A percentile compares a stretch with the other conserved stretches of the same genome.
Conservation (phyloP, 352 stramenopile species). For the Pythium folliculosum region DNA sequence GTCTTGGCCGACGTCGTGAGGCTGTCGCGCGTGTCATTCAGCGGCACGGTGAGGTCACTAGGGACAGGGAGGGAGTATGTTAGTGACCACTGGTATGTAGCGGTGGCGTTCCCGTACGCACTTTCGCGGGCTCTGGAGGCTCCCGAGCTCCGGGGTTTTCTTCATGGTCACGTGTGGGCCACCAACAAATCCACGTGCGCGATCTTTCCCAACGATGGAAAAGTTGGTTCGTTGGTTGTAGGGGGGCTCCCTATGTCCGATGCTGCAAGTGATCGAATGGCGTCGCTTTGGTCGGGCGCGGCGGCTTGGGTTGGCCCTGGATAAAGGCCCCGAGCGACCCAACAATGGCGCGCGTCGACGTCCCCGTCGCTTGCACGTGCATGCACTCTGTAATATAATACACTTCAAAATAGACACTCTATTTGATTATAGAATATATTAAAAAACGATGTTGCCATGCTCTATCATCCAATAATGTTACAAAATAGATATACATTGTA, state of each 20-base stretch:
- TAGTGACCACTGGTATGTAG: neutral
- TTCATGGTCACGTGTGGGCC: neutral
- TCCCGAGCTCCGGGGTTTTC: slow-evolving; percentile 11
- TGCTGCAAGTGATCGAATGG: slow-evolving; percentile 19
- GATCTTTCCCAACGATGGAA: neutral
- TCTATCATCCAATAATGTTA: too few species aligned
- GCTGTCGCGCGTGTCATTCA: slow-evolving; percentile 31
- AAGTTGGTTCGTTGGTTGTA: neutral
- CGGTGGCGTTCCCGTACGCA: neutral
- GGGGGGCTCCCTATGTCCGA: neutral
- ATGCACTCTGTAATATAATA: neutral
- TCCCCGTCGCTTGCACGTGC: neutral
- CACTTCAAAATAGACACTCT: too few species aligned
- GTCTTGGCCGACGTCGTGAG: slow-evolving; percentile 6
- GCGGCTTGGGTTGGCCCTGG: neutral
- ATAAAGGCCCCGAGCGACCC: too few species aligned
- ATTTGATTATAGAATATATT: too few species aligned
- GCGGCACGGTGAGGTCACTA: slow-evolving; percentile 36
- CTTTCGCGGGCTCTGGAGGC: slow-evolving; percentile 15
- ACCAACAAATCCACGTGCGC: too few species aligned
- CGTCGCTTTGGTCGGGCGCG: neutral
- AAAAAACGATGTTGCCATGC: too few species aligned
- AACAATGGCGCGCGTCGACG: slow-evolving; percentile 6
- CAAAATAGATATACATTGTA: too few species aligned
- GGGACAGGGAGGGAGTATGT: neutral